Conservation (phyloP, 176 grass and related monocot species). For the Oropetium thomaeum region DNA sequence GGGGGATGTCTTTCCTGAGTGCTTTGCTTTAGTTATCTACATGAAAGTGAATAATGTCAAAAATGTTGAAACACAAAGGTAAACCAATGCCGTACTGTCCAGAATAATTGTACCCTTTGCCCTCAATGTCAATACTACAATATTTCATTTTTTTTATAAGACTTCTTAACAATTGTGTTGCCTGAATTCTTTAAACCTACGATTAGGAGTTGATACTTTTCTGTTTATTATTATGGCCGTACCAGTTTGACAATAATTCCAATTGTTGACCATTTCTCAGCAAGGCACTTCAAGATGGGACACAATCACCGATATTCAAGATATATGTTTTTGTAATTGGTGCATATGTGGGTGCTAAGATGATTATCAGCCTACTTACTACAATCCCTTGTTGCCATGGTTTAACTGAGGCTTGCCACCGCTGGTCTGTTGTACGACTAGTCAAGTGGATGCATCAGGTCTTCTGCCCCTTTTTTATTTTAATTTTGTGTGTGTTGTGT, state of each 20-base stretch:
- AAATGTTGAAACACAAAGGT: background rate
- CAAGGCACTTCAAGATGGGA: slow-evolving; percentile 80
- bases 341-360: slow-evolving; percentile 62
- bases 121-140: background rate
- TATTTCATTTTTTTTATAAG: background rate
- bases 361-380: slow-evolving; percentile 68
- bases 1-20: background rate
- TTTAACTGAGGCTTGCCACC: slow-evolving; percentile 64
- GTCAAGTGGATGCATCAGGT: slow-evolving; percentile 93
- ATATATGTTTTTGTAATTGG: slow-evolving; percentile 75
- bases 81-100: background rate
- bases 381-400: slow-evolving; percentile 68
- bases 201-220: background rate
- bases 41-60: background rate
- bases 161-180: background rate
- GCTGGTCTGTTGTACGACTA: slow-evolving; percentile 70
- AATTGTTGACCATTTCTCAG: slow-evolving; percentile 52
- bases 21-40: background rate
- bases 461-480: background rate
- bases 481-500: background rate
- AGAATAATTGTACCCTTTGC: background rate
- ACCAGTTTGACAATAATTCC: slow-evolving; percentile 26
- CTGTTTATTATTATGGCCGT: background rate
- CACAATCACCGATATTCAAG: slow-evolving; percentile 57
- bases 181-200: background rate